phyloP scores from a whole-genome alignment of 2,329 filamentous ascomycete genomes.

The Penicillium capsulatum region DNA sequence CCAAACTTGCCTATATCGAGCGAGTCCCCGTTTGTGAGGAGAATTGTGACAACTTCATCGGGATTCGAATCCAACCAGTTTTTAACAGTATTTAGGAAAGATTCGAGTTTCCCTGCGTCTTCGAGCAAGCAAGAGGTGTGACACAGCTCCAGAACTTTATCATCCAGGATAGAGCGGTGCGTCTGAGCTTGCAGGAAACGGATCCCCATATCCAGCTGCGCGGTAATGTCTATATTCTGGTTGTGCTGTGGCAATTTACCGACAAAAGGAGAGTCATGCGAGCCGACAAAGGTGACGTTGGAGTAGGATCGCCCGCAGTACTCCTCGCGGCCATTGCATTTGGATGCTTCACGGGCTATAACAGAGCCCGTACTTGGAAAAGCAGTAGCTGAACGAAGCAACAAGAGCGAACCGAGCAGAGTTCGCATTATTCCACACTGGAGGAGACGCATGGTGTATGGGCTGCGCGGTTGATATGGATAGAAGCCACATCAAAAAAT shows the following conservation, averaged over 20 bases:
- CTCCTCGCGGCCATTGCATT: slow-evolving; percentile 56
- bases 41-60: slow-evolving; percentile 59
- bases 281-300: slow-evolving; percentile 58
- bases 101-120: slow-evolving; percentile 55
- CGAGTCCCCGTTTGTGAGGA: slow-evolving; percentile 59
- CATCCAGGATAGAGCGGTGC: slow-evolving; percentile 47
- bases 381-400: slow-evolving; percentile 1
- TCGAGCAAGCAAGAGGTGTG: slow-evolving; percentile 60
- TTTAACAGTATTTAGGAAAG: slow-evolving; percentile 56
- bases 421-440: slow-evolving; percentile 3
- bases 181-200: slow-evolving; percentile 63
- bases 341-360: neutral
- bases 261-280: slow-evolving; percentile 64
- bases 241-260: slow-evolving; percentile 54
- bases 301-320: slow-evolving; percentile 58
- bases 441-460: slow-evolving; percentile 8
- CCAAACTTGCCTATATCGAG: slow-evolving; percentile 32
- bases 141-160: slow-evolving; percentile 56
- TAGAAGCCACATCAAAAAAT: no score
- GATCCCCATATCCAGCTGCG: slow-evolving; percentile 59
- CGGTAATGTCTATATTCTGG: slow-evolving; percentile 56
- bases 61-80: slow-evolving; percentile 57
- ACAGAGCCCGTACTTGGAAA: neutral
- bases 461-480: no score
- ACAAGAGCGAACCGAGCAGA: slow-evolving; percentile 6